A percentile compares a stretch with the other conserved stretches of the same genome.
phyloP scores from a whole-genome alignment of 768 basidiomycete species.

The Piloderma croceum region DNA sequence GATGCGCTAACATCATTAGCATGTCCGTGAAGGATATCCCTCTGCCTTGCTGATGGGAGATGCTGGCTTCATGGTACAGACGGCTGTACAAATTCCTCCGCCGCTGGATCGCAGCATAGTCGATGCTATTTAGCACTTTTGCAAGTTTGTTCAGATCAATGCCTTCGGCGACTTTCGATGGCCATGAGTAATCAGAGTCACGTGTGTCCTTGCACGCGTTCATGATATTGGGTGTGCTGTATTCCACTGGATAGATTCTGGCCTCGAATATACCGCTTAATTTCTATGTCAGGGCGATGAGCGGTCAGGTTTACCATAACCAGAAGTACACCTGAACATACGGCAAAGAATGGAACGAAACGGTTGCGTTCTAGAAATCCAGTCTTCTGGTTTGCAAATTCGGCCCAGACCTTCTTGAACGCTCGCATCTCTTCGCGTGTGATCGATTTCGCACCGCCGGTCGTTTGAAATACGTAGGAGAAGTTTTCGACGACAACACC shows the following conservation, averaged over 20 bases:
- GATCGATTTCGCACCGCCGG: constrained; percentile 74
- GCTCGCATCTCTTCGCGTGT: constrained; percentile 88
- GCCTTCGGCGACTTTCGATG: constrained; percentile 37
- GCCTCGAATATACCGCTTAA: constrained; percentile 86
- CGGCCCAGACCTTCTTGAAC: constrained; percentile 93
- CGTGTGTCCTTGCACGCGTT: constrained; percentile 39
- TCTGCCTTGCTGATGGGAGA: constrained; percentile 61
- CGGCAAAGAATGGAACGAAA: constrained; percentile 77
- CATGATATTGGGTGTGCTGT: constrained; percentile 55
- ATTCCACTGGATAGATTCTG: constrained; percentile 72
- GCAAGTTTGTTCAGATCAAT: constrained; percentile 64
- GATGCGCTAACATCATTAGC: constrained; percentile 82
- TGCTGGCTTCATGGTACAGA: constrained; percentile 81
- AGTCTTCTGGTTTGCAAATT: constrained; percentile 72
- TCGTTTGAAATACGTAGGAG: constrained; percentile 89
- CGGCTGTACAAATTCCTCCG: constrained; percentile 68
- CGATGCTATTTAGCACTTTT: constrained; percentile 54
- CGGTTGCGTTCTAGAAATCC: constrained; percentile 67
- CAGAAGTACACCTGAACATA: constrained; percentile 36
- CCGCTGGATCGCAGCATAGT: constrained; percentile 55
- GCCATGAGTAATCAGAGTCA: constrained; percentile 28
- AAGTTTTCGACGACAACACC: constrained; percentile 95
- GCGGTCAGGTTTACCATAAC: neutral
- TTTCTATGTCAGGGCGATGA: constrained; percentile 42
- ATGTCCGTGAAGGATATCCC: constrained; percentile 91